A percentile compares a stretch with the other conserved stretches of the same genome.
Evolutionary conservation across 2,329 filamentous ascomycete species (phyloP).

Genomic region (Blumeria hordei): DNA sequence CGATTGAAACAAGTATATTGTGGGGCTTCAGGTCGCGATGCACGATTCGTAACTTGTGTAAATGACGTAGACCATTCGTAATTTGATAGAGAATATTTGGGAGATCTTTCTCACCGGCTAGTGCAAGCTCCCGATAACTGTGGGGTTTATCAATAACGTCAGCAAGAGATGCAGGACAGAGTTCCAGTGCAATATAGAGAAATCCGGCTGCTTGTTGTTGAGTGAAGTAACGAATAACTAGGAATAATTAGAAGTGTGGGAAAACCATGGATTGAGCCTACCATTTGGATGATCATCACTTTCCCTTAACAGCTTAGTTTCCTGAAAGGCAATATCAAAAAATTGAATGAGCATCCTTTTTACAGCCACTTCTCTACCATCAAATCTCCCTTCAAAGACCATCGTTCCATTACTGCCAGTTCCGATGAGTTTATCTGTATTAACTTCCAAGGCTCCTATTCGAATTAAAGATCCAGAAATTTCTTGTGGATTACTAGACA

Average conservation of each 20-base stretch:
- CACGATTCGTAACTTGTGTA: constrained; percentile 82
- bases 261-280: constrained; percentile 13
- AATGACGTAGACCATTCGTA: constrained; percentile 63
- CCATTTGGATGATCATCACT: constrained; percentile 86
- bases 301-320: constrained; percentile 72
- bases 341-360: constrained; percentile 95
- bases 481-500: constrained; percentile 31
- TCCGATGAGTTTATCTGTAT: constrained; percentile 37
- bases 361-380: constrained; percentile 77
- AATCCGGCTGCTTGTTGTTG: constrained; percentile 77
- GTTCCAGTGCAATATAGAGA: constrained; percentile 84
- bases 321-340: constrained; percentile 83
- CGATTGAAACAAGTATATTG: constrained; percentile 72
- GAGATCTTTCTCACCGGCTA: constrained; percentile 49
- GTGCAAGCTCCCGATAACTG: constrained; percentile 42
- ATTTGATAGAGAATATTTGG: constrained; percentile 71
- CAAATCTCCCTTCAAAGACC: constrained; percentile 85
- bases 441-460: constrained; percentile 39
- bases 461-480: constrained; percentile 33
- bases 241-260: constrained; percentile 8
- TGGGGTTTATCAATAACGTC: constrained; percentile 65
- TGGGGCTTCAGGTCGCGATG: constrained; percentile 95
- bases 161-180: constrained; percentile 79
- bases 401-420: constrained; percentile 92
- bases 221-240: constrained; percentile 85